These are phyloP conservation scores for Monascus purpureus DNA, from an alignment of 495 filamentous ascomycete genomes.

Conservation along the genomic window DNA sequence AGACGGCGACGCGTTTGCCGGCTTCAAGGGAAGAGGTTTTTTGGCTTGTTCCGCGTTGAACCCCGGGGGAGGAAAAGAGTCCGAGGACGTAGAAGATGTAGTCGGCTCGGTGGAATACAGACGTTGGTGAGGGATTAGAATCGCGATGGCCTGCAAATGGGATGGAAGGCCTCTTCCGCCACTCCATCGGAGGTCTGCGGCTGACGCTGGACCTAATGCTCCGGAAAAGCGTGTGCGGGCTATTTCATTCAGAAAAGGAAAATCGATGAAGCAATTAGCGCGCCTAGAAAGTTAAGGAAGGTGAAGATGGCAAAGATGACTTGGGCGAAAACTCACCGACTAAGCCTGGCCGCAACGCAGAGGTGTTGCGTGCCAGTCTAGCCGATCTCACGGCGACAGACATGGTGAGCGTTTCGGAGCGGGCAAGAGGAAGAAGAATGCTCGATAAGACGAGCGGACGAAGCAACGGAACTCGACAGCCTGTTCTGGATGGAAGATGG, in stretches of 20 bases:
- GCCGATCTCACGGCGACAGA: slow-evolving; percentile 31
- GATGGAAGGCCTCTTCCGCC: slow-evolving; percentile 38
- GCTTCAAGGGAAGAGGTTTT: slow-evolving; percentile 54
- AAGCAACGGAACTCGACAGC: slow-evolving; percentile 14
- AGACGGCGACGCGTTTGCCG: slow-evolving; percentile 8
- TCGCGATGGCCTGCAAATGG: slow-evolving; percentile 48
- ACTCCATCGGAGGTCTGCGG: slow-evolving; percentile 43
- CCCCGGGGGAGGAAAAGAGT: slow-evolving; percentile 69
- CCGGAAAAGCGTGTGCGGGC: slow-evolving; percentile 22
- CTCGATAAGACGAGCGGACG: slow-evolving; percentile 16
- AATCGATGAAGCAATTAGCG: slow-evolving; percentile 1
- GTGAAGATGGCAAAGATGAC: no score
- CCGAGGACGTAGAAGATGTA: slow-evolving; percentile 35
- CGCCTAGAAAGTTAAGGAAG: slow-evolving; percentile 1
- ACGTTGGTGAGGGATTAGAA: slow-evolving; percentile 47
- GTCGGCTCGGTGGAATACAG: slow-evolving; percentile 61
- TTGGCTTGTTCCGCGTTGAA: slow-evolving; percentile 87
- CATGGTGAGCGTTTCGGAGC: slow-evolving; percentile 21
- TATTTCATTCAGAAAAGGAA: slow-evolving; percentile 6
- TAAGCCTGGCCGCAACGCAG: slow-evolving; percentile 20
- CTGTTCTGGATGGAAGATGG: neutral
- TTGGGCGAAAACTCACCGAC: slow-evolving; percentile 11
- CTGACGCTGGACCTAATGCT: slow-evolving; percentile 21
- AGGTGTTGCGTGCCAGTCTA: slow-evolving; percentile 26
- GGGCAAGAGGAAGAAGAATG: slow-evolving; percentile 7